phyloP scores from a whole-genome alignment of 495 filamentous ascomycete genomes.

The Amphirosellinia nigrospora region DNA sequence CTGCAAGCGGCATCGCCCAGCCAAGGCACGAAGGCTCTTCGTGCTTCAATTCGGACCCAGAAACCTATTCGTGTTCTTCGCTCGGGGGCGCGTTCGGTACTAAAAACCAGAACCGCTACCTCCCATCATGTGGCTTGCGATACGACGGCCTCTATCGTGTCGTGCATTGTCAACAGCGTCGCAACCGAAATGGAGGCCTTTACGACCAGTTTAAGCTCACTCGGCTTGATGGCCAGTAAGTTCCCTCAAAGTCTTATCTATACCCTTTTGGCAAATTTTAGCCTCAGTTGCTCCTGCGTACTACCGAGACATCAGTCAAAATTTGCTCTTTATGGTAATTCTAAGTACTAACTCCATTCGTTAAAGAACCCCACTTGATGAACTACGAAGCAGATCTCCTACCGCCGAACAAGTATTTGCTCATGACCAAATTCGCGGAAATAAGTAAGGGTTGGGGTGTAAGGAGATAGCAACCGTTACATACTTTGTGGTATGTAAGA shows the following conservation, averaged over 20 bases:
- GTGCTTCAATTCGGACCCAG: constrained; percentile 32
- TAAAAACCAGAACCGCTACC: constrained; percentile 27
- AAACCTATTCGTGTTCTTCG: constrained; percentile 57
- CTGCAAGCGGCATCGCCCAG: constrained; percentile 28
- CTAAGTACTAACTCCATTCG: no score
- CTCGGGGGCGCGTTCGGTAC: constrained; percentile 17
- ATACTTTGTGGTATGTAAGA: background rate
- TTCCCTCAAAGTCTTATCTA: no score
- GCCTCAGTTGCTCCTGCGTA: no score
- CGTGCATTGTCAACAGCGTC: background rate
- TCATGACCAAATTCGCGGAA: constrained; percentile 2
- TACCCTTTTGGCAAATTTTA: no score
- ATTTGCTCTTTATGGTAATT: no score
- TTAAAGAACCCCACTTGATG: constrained; percentile 27
- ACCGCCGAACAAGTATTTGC: constrained; percentile 30
- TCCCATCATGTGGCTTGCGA: constrained; percentile 51
- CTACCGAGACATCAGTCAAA: no score
- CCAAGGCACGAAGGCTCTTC: constrained; percentile 44
- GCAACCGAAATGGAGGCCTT: constrained; percentile 34
- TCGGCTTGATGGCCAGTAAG: constrained; percentile 43
- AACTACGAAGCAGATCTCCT: constrained; percentile 35
- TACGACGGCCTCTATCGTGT: constrained; percentile 63
- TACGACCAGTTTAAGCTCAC: constrained; percentile 54
- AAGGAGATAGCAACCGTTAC: background rate
- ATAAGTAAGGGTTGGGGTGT: background rate